These are phyloP conservation scores for Syzygium jambos DNA, from an alignment of 345 rosid genomes.

Conservation along the genomic window DNA sequence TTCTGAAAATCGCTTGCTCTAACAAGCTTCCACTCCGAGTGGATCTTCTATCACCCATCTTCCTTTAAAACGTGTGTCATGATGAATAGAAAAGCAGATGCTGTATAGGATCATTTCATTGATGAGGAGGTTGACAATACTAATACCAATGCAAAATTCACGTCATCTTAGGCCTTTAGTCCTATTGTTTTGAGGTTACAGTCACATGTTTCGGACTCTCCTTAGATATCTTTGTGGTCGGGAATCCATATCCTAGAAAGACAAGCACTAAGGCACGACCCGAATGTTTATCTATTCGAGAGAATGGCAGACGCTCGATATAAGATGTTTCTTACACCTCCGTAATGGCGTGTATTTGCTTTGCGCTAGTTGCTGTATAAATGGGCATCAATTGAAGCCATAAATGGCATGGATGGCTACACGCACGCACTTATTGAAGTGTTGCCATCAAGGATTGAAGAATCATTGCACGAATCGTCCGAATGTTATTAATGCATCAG, in stretches of 20 bases:
- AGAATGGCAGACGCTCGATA: not conserved
- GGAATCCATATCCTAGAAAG: not conserved
- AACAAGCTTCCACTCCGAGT: not conserved
- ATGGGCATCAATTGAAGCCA: not conserved
- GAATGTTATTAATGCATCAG: not conserved
- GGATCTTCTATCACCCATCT: not conserved
- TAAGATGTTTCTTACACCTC: not conserved
- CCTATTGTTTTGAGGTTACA: not conserved
- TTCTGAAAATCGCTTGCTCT: not conserved
- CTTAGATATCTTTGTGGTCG: not conserved
- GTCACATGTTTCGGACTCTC: not conserved
- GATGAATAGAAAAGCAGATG: not conserved
- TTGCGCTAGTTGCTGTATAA: accelerated
- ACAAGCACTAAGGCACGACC: not conserved
- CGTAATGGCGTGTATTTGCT: not conserved
- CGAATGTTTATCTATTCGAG: not conserved
- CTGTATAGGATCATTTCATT: not conserved
- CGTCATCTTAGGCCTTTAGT: not conserved
- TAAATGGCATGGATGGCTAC: not conserved
- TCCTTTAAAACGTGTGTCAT: not conserved
- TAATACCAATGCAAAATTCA: not conserved
- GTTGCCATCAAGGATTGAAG: not conserved
- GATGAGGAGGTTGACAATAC: not conserved
- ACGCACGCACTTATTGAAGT: not conserved
- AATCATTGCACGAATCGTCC: not conserved